Evolutionary conservation across 352 stramenopile species (phyloP), one percentile per base, ranked within the genome.

Genomic region (Phytophthora quininea): DNA sequence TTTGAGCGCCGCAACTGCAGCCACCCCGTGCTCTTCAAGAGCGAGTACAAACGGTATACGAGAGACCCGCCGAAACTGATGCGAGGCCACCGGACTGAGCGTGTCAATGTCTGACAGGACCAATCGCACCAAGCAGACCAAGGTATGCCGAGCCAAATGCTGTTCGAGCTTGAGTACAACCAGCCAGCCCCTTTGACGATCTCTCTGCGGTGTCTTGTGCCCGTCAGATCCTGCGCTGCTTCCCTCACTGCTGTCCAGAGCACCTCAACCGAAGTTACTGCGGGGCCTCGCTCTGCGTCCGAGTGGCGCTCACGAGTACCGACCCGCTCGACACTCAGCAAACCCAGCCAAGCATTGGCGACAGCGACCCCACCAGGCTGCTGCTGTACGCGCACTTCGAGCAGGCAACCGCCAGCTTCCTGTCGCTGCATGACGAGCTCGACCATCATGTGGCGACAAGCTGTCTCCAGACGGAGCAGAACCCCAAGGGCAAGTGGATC

Each of bases 221-320:
- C 30, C 3, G 9, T 1, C 30, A 89, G 80, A 91, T 91, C 71
- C 45, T 91, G 54, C 79, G 82, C 35, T 91, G 80, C 69, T 92
- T 92, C 58, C 81, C 84, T 19, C 81, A 92, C 58, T 92, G 84
- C 66, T 92, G 81, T 37, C 83, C 84, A 0, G 58, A 81, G 48
- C 84, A 92, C 51, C 58, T 92, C 48, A 79, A 84, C 43, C 77
- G 81, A 31, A 92, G 84, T 66, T 92, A 92, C 65, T 92, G 84
- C 62, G 84, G 84, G 29, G 72, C 84, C 33, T 63, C 79, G 3
- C 60, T 92, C 38, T 69, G 77, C 40, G 73, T 89, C 24, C 63
- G 67, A 19, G 75, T 92, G 29, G 47, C 61, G 15, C 47, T 68
- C 38, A 49, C 62, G 6, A 38, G 54, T 49, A 49, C 52, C 63